Percentiles rank a stretch among this genome's conserved stretches.
Evolutionary conservation across 257 asterid genomes (phyloP).

Genomic region (Fraxinus quadrangulata): DNA sequence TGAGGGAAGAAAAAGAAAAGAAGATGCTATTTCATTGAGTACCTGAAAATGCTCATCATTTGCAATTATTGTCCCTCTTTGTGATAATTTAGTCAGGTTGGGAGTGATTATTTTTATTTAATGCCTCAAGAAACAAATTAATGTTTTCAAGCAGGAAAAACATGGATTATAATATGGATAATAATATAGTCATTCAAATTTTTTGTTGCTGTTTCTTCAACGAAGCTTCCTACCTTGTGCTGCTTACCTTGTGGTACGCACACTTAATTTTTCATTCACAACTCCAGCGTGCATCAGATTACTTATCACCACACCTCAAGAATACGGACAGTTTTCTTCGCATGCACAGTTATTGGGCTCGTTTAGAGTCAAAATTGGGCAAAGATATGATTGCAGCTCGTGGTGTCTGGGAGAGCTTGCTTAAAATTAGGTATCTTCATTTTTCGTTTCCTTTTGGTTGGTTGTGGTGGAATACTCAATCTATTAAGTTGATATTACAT

Average conservation of each 20-base stretch:
- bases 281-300: slow-evolving; percentile 84
- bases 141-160: not conserved
- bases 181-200: not conserved
- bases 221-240: not conserved
- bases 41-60: not conserved
- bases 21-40: not conserved
- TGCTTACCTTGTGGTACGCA: not conserved
- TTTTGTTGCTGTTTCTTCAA: not conserved
- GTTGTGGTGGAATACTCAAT: slow-evolving; percentile 13
- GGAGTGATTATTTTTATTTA: not conserved
- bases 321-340: slow-evolving; percentile 60
- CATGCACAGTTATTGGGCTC: slow-evolving; percentile 84
- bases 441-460: slow-evolving; percentile 8
- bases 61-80: not conserved
- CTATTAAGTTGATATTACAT: slow-evolving; percentile 20
- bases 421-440: slow-evolving; percentile 62
- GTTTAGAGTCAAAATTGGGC: slow-evolving; percentile 67
- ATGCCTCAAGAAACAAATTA: not conserved
- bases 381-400: slow-evolving; percentile 83
- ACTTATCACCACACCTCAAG: slow-evolving; percentile 69
- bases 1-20: not conserved
- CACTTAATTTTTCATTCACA: slow-evolving; percentile 11
- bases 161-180: not conserved
- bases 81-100: not conserved
- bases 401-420: slow-evolving; percentile 95